phyloP scores from a whole-genome alignment of 1,284 basidiomycete genomes.

The Moesziomyces sp. region DNA sequence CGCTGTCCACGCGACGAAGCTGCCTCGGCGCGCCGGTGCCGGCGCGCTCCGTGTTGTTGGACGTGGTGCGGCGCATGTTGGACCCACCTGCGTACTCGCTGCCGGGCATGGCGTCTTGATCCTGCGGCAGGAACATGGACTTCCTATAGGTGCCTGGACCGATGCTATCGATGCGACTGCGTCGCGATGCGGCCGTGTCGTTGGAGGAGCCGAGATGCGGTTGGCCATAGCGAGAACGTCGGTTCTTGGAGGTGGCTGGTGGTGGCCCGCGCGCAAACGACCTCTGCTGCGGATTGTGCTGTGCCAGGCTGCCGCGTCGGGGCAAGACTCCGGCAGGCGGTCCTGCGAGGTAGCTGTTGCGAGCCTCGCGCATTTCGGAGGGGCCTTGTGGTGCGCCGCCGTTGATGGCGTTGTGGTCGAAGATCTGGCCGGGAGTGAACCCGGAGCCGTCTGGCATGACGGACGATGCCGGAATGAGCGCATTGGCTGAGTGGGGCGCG shows the following conservation, averaged over 20 bases:
- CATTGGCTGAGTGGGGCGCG: constrained; percentile 18
- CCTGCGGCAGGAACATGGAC: constrained; percentile 41
- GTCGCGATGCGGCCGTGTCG: constrained; percentile 13
- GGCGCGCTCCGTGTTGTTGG: constrained; percentile 11
- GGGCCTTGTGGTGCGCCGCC: constrained; percentile 25
- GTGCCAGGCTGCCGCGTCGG: constrained; percentile 21
- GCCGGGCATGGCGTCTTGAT: constrained; percentile 15
- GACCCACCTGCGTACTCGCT: constrained; percentile 15
- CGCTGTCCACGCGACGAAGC: constrained; percentile 44
- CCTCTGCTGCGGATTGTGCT: constrained; percentile 20
- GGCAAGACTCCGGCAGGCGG: constrained; percentile 17
- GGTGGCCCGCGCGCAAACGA: constrained; percentile 33
- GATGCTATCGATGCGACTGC: constrained; percentile 52
- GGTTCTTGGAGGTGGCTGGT: constrained; percentile 36
- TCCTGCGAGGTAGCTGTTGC: constrained; percentile 15
- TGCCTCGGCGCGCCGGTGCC: constrained; percentile 3
- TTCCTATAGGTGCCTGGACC: constrained; percentile 55
- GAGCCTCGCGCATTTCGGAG: constrained; percentile 22
- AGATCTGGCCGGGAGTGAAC: constrained; percentile 43
- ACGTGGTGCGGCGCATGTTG: constrained; percentile 16
- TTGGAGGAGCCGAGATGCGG: constrained; percentile 3
- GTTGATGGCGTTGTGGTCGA: constrained; percentile 36
- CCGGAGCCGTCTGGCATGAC: constrained; percentile 44
- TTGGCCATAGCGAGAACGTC: constrained; percentile 34
- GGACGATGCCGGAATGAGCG: constrained; percentile 1